These are phyloP conservation scores for Colletotrichum sidae DNA, from an alignment of 2,329 filamentous ascomycete genomes.

Conservation along the genomic window DNA sequence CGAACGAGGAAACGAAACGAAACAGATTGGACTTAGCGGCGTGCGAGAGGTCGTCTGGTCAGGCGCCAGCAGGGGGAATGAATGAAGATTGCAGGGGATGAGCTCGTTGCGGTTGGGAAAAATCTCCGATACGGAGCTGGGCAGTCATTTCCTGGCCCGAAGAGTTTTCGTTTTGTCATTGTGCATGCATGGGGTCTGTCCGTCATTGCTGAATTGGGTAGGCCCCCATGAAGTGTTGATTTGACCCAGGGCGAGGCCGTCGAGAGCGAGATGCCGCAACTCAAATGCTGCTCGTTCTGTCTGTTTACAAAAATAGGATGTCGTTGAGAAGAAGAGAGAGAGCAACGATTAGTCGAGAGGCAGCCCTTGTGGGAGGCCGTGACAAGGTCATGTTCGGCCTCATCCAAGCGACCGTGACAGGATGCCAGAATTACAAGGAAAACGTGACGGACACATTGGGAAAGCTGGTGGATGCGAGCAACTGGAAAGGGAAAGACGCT, in stretches of 20 bases:
- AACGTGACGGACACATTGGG: conserved; percentile 22
- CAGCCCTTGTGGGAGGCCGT: background rate
- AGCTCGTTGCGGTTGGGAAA: conserved; percentile 28
- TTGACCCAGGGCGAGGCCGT: background rate
- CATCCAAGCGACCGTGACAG: conserved; percentile 20
- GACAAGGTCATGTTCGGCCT: conserved; percentile 10
- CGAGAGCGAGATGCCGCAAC: background rate
- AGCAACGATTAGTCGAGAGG: background rate
- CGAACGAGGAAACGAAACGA: conserved; percentile 32
- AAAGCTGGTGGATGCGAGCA: conserved; percentile 26
- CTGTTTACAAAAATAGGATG: no score
- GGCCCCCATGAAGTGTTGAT: background rate
- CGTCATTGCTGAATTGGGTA: conserved; percentile 18
- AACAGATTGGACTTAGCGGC: conserved; percentile 29
- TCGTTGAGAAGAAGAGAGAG: background rate
- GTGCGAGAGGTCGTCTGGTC: conserved; percentile 18
- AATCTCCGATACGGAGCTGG: conserved; percentile 36
- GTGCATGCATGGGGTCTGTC: conserved; percentile 15
- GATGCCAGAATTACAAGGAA: conserved; percentile 24
- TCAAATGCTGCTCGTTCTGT: background rate
- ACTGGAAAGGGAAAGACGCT: conserved; percentile 23
- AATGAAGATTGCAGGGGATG: conserved; percentile 31
- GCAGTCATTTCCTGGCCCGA: conserved; percentile 22
- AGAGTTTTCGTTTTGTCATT: conserved; percentile 30
- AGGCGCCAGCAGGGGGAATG: conserved; percentile 21